Evolutionary conservation across 192 early-diverging fungal genomes (phyloP), one percentile per base, ranked within the genome.

Genomic region (Nowakowskiella sp.): DNA sequence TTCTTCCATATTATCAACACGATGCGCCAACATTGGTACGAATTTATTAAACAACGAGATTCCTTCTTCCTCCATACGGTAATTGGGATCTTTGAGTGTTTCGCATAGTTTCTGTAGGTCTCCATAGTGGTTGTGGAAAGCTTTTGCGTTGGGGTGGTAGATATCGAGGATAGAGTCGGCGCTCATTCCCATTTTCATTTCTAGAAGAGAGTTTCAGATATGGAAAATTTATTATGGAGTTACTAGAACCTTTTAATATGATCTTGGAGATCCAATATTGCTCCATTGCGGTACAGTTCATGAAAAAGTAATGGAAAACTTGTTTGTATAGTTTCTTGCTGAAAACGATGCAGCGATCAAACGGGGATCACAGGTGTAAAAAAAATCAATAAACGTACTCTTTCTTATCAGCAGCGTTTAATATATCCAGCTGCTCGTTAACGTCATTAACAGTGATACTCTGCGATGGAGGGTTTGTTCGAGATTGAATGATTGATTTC

Each of bases 231-330:
- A 31, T 22, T 30, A 31, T 34, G 3, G 21, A 10, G 22, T 56
- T 6, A 6, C 4, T 4, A 32, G 21, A 63, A 83, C 81, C 81
- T 73, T 81, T 86, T 24, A 88, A 61, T 51, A 90, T 83, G 31
- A 89, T 83, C 1, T 86, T 59, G 5, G 78, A 73, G 3, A 89
- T 63, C 88, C 88, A 90, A 29, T 76, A 79, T 58, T 89, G 85
- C 56, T 90, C 85, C 30, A 66, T 31, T 1, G 84, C 53, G 2
- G 85, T 78, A 53, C 76, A 84, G 28, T 80, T 57, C 22, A 64
- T 57, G 22, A 83, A 70, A 19, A 86, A 62, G 31, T 43, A 70
- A 30, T 64, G 56, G 34, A 89, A 70, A 6, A 84, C 51, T 0
- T 72, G 54, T 30, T 66, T 30, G 31, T 57, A 29, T 57, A 57